These are phyloP conservation scores for Xylariaceae sp. DNA, from an alignment of 2,329 filamentous ascomycete species.

Conservation along the genomic window DNA sequence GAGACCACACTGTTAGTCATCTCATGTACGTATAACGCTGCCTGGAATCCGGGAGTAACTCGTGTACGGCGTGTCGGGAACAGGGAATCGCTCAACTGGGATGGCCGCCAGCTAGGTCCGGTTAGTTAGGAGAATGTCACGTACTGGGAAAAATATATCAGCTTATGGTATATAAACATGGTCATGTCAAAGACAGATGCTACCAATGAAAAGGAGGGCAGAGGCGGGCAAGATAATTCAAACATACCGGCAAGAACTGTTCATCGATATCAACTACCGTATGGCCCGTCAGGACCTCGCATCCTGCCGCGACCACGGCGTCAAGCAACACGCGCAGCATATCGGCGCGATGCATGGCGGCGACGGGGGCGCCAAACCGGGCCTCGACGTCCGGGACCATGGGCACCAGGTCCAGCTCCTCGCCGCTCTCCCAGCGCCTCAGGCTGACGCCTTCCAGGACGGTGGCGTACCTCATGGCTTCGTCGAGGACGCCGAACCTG, in stretches of 20 bases:
- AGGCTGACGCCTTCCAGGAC: conserved; percentile 28
- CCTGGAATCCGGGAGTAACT: no score
- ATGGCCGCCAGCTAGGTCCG: no score
- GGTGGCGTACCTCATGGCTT: conserved; percentile 15
- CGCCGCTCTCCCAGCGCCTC: conserved; percentile 24
- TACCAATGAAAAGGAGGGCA: no score
- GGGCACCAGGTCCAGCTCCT: conserved; percentile 20
- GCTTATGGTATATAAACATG: no score
- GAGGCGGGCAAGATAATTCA: no score
- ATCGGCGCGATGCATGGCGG: conserved; percentile 26
- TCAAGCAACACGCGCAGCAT: conserved; percentile 20
- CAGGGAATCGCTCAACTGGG: no score
- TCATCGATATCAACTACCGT: conserved; percentile 24
- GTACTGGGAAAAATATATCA: no score
- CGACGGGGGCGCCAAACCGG: conserved; percentile 22
- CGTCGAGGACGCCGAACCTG: conserved; percentile 27
- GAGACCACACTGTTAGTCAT: conserved; percentile 17
- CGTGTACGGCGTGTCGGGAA: no score
- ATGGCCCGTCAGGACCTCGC: conserved; percentile 19
- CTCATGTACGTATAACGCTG: no score
- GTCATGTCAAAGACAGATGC: no score
- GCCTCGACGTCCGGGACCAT: conserved; percentile 14
- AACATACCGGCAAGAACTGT: conserved; percentile 14
- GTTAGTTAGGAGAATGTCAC: no score
- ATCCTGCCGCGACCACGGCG: conserved; percentile 18